These are phyloP conservation scores for Eucalyptus tenuipes DNA, from an alignment of 345 rosid species.

Conservation along the genomic window DNA sequence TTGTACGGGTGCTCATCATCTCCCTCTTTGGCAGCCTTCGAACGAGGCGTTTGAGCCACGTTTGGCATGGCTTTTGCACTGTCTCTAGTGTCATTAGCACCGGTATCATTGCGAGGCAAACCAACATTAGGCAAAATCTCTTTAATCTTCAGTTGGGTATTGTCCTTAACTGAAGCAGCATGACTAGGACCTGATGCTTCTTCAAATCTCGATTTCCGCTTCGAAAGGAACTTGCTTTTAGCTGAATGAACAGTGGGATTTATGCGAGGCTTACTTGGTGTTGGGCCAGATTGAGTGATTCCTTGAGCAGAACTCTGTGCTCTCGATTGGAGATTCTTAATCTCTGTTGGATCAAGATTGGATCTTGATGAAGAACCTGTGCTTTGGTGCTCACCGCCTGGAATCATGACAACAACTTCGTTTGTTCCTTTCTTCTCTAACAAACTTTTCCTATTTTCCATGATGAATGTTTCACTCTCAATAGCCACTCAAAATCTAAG, in stretches of 20 bases:
- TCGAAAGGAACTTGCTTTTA: not conserved
- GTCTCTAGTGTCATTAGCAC: not conserved
- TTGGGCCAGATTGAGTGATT: not conserved
- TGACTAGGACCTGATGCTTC: not conserved
- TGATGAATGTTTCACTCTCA: not conserved
- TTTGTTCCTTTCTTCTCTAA: constrained; percentile 9
- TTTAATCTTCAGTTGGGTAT: not conserved
- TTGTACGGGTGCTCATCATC: constrained; percentile 12
- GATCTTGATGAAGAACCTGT: not conserved
- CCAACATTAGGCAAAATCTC: constrained; percentile 10
- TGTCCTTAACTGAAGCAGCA: not conserved
- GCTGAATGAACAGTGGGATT: not conserved
- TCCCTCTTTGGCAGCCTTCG: constrained; percentile 6
- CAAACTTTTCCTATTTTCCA: constrained; percentile 10
- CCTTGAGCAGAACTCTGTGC: not conserved
- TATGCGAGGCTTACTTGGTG: not conserved
- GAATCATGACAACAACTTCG: not conserved
- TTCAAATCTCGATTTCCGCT: not conserved
- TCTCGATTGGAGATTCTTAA: not conserved
- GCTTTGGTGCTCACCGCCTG: not conserved
- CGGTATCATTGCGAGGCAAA: not conserved
- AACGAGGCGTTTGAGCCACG: constrained; percentile 29
- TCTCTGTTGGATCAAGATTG: not conserved
- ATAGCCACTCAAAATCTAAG: not conserved
- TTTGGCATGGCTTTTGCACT: constrained; percentile 6